Conservation (phyloP, 495 filamentous ascomycete species). For the Penicillium roqueforti region DNA sequence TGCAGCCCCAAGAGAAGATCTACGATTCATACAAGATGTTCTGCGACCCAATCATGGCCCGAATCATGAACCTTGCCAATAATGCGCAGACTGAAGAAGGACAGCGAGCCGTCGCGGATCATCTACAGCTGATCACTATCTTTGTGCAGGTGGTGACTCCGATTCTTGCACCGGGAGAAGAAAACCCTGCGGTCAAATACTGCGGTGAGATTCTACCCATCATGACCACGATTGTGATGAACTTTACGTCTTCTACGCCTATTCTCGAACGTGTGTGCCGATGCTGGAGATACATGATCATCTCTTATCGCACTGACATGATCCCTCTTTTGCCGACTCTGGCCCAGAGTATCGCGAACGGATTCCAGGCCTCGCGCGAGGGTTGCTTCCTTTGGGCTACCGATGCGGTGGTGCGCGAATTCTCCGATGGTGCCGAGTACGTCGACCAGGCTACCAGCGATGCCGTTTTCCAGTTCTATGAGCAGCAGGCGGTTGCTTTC, state of each 20-base stretch:
- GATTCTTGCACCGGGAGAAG: constrained; percentile 62
- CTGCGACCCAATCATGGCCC: constrained; percentile 84
- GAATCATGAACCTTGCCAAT: constrained; percentile 83
- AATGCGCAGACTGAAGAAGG: constrained; percentile 73
- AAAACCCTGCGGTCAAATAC: constrained; percentile 92
- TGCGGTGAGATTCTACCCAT: constrained; percentile 90
- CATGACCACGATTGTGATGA: constrained; percentile 75
- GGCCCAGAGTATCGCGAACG: constrained; percentile 78
- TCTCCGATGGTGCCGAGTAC: constrained; percentile 79
- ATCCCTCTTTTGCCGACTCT: constrained; percentile 77
- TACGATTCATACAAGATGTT: constrained; percentile 85
- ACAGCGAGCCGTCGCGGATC: constrained; percentile 77
- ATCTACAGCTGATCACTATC: constrained; percentile 84
- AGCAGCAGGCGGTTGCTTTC: constrained; percentile 84
- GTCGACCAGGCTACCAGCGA: constrained; percentile 81
- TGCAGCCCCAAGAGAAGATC: constrained; percentile 73
- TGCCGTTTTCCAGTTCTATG: constrained; percentile 89
- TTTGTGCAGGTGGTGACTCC: constrained; percentile 80
- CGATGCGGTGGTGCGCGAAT: constrained; percentile 90
- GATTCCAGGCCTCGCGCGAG: constrained; percentile 81
- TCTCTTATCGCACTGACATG: constrained; percentile 89
- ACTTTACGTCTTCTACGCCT: constrained; percentile 75
- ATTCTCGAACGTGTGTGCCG: constrained; percentile 91
- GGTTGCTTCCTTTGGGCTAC: constrained; percentile 98
- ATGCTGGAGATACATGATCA: constrained; percentile 93